Base-by-base conservation (phyloP, 2,329 filamentous ascomycete genomes). In the Aspergillus awamori region DNA sequence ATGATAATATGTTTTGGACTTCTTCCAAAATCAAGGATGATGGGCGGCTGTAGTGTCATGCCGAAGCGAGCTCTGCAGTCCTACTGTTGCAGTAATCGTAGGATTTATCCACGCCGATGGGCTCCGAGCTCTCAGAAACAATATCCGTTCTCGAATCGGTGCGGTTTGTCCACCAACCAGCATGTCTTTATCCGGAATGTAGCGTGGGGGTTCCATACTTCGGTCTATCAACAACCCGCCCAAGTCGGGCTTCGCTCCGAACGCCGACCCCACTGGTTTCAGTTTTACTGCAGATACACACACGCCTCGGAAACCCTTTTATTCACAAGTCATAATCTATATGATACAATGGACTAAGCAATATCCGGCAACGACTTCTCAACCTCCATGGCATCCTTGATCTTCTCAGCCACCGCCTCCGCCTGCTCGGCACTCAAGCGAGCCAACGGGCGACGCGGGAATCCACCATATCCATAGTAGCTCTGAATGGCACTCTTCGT, bases 401-500 rank as follows among this genome's bases (percentile, higher is more conserved):
- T 75, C 58, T 72, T 70, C 56, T 70, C 70, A 10, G 72, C 73
- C 30, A 78, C 60, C 8, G 62, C 64, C 66, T 74, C 63, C 8
- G 66, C 67, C 59, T 76, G 69, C 7, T 63, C 69, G 53, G 72
- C 72, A 36, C 65, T 73, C 49, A 77, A 65, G 57, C 76, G 69
- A 39, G 57, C 70, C 62, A 78, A 64, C 30, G 92, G 92, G 69
- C 84, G 83, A 62, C 92, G 85, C 2, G 91, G 90, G 74, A 87
- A 88, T 1, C 91, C 92, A 39, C 92, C 92, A 74, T 96, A 96
- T 49, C 92, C 91, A 75, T 87, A 94, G 77, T 92, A 92, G 68
- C 82, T 87, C 81, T 95, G 88, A 67, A 96, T 90, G 24, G 91
- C 91, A 68, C 87, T 86, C 84, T 96, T 96, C 24, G 92, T 96